Evolutionary conservation across 345 rosid genomes (phyloP).

Genomic region (Corchorus olitorius): DNA sequence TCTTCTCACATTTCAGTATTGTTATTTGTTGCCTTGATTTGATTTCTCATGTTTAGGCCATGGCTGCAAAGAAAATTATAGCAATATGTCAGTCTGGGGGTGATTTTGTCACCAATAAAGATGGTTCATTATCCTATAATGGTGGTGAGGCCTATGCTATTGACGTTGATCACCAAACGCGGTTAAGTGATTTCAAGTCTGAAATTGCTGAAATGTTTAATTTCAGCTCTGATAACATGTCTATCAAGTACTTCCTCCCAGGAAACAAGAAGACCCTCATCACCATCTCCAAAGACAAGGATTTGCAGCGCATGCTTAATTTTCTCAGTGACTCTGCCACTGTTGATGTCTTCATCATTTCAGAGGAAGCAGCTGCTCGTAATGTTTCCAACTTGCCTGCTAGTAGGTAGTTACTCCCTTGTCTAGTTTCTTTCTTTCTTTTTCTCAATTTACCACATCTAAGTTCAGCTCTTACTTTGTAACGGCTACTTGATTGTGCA

Average conservation of each 20-base stretch:
- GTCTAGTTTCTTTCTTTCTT: neutral
- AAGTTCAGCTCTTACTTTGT: conserved; percentile 5
- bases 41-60: conserved; percentile 32
- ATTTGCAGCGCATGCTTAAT: conserved; percentile 77
- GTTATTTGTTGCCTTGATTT: neutral
- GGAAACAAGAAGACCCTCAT: conserved; percentile 88
- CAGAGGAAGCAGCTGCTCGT: conserved; percentile 59
- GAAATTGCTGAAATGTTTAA: conserved; percentile 82
- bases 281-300: conserved; percentile 87
- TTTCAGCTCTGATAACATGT: conserved; percentile 51
- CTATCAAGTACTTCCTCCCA: conserved; percentile 85
- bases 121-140: conserved; percentile 64
- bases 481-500: conserved; percentile 30
- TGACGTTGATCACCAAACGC: conserved; percentile 64
- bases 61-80: conserved; percentile 81
- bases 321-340: conserved; percentile 65
- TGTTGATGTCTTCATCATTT: conserved; percentile 65
- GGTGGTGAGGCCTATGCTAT: conserved; percentile 92
- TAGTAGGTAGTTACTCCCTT: conserved; percentile 53
- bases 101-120: conserved; percentile 63
- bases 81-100: conserved; percentile 97
- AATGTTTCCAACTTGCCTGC: conserved; percentile 65
- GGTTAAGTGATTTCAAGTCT: conserved; percentile 63
- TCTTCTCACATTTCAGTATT: neutral
- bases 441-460: neutral